Percentiles rank a stretch among this genome's conserved stretches.
Conservation (phyloP, 495 filamentous ascomycete genomes). For the Chaetomium tenue region DNA sequence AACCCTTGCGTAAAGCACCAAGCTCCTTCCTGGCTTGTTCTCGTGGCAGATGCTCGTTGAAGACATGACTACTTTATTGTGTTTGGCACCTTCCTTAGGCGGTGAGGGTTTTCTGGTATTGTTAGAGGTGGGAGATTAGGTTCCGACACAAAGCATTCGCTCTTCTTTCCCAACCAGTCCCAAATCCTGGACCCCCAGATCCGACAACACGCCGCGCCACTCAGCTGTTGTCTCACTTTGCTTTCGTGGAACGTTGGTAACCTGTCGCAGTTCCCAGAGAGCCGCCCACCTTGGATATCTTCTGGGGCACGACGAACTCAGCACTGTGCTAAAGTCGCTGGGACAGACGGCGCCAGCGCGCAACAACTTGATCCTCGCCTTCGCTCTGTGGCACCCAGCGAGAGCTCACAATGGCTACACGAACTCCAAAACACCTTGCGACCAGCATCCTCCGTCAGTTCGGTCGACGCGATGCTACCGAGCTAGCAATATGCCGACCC, state of each 20-base stretch:
- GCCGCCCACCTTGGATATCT: background rate
- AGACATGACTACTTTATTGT: constrained; percentile 8
- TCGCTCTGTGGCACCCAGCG: background rate
- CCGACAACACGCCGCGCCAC: background rate
- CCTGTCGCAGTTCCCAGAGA: background rate
- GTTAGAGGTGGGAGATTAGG: background rate
- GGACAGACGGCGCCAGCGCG: background rate
- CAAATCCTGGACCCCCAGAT: background rate
- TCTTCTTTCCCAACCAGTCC: background rate
- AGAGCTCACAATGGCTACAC: constrained; percentile 21
- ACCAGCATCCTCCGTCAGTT: constrained; percentile 10
- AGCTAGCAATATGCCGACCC: constrained; percentile 2
- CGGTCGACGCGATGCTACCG: constrained; percentile 1
- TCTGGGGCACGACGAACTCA: background rate
- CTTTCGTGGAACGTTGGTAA: background rate
- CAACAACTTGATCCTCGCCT: background rate
- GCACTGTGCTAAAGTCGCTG: background rate
- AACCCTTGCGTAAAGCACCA: background rate
- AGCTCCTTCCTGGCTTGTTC: constrained; percentile 4
- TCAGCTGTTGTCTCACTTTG: background rate
- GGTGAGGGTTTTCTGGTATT: background rate
- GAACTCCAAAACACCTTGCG: constrained; percentile 7
- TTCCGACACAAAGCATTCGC: background rate
- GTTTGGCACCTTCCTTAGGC: background rate
- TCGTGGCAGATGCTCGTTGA: constrained; percentile 5